phyloP scores from a whole-genome alignment of 2,329 filamentous ascomycete genomes.

The Septoria linicola region DNA sequence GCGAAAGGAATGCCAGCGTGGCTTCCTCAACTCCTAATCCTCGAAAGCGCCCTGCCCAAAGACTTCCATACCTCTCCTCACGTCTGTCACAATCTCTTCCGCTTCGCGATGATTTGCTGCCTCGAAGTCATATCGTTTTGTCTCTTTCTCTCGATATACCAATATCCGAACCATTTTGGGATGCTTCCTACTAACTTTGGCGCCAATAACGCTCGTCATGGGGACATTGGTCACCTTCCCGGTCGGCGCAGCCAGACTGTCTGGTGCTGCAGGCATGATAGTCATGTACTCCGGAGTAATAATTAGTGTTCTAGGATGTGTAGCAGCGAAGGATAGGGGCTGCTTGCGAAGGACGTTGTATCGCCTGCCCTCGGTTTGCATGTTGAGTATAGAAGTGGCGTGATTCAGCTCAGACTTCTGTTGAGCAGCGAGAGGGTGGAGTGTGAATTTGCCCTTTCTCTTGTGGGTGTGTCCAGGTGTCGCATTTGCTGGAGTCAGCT shows the following conservation, averaged over 20 bases:
- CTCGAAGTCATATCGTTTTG: constrained; percentile 82
- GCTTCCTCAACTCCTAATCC: constrained; percentile 11
- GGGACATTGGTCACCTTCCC: constrained; percentile 76
- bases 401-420: constrained; percentile 33
- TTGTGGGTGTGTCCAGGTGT: constrained; percentile 37
- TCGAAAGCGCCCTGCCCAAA: constrained; percentile 18
- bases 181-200: constrained; percentile 76
- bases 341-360: constrained; percentile 81
- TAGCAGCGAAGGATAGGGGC: constrained; percentile 74
- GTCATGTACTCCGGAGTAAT: constrained; percentile 86
- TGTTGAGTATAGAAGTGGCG: constrained; percentile 45
- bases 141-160: constrained; percentile 71
- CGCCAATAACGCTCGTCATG: constrained; percentile 77
- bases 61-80: constrained; percentile 51
- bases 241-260: constrained; percentile 38
- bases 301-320: constrained; percentile 72
- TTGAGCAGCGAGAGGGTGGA: constrained; percentile 63
- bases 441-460: constrained; percentile 36
- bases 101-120: constrained; percentile 70
- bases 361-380: constrained; percentile 53
- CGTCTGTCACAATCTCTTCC: constrained; percentile 73
- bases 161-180: constrained; percentile 77
- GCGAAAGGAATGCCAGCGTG: too few relatives aligned
- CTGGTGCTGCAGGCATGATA: constrained; percentile 64
- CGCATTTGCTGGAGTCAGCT: constrained; percentile 47